A percentile compares a stretch with the other conserved stretches of the same genome.
Evolutionary conservation across 495 filamentous ascomycete species (phyloP).

Genomic region (Penicillium paxilli): DNA sequence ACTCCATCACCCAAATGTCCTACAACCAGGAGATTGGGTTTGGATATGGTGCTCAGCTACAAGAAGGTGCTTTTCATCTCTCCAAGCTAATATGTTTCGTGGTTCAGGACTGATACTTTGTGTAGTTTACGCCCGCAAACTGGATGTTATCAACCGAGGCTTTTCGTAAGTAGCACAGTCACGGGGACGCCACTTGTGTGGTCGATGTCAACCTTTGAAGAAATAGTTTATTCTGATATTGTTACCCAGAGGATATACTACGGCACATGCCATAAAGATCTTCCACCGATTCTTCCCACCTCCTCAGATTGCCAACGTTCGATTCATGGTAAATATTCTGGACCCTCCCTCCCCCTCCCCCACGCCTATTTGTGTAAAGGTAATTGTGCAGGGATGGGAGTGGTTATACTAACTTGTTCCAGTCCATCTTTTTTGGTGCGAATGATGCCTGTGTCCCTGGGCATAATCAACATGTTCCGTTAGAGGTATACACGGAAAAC

Average conservation of each 20-base stretch:
- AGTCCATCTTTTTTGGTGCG: slow-evolving; percentile 83
- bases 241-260: slow-evolving; percentile 62
- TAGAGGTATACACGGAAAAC: slow-evolving; percentile 71
- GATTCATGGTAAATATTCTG: slow-evolving; percentile 58
- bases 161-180: slow-evolving; percentile 50
- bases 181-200: not conserved
- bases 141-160: slow-evolving; percentile 71
- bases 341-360: not conserved
- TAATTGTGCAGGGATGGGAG: no score
- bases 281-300: slow-evolving; percentile 58
- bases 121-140: slow-evolving; percentile 58
- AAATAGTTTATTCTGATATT: not conserved
- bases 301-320: slow-evolving; percentile 56
- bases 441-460: slow-evolving; percentile 75
- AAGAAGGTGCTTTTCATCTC: no score
- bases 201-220: not conserved
- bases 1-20: slow-evolving; percentile 72
- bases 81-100: no score
- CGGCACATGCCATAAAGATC: slow-evolving; percentile 59
- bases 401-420: not conserved
- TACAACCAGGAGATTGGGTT: slow-evolving; percentile 61
- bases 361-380: no score
- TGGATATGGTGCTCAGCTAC: slow-evolving; percentile 68
- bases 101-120: slow-evolving; percentile 1
- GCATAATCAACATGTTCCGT: slow-evolving; percentile 69